Percentiles rank a stretch among this genome's conserved stretches.
Conservation (phyloP, 2,329 filamentous ascomycete species). For the Ascochyta viciae-villosae region DNA sequence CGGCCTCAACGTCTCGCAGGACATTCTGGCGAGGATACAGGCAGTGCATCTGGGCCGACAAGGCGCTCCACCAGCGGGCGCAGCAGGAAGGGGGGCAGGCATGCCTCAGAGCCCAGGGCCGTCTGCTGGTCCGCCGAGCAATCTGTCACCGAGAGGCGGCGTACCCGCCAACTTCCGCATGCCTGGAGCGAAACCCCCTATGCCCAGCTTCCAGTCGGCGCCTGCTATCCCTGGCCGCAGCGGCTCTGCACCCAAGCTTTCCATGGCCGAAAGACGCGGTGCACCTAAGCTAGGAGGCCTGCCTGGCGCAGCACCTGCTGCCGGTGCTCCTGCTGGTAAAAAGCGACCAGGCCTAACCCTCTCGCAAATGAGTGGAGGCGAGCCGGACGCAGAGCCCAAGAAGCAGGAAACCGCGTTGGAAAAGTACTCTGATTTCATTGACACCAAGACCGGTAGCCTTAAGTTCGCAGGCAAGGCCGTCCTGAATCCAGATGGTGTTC, state of each 20-base stretch:
- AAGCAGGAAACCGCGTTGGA: slow-evolving; percentile 60
- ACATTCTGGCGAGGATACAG: slow-evolving; percentile 73
- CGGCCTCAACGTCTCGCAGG: slow-evolving; percentile 62
- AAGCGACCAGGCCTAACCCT: slow-evolving; percentile 55
- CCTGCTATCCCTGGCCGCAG: slow-evolving; percentile 57
- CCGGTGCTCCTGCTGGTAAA: slow-evolving; percentile 43
- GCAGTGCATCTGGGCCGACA: slow-evolving; percentile 72
- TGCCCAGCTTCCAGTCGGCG: slow-evolving; percentile 56
- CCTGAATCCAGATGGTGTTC: slow-evolving; percentile 86
- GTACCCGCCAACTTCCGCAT: slow-evolving; percentile 55
- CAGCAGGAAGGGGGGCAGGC: slow-evolving; percentile 30
- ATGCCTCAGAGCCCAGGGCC: slow-evolving; percentile 39
- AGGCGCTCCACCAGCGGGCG: slow-evolving; percentile 57
- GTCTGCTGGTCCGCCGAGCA: slow-evolving; percentile 17
- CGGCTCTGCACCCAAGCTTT: slow-evolving; percentile 58
- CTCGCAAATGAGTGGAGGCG: slow-evolving; percentile 51
- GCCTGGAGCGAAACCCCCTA: slow-evolving; percentile 46
- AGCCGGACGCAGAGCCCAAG: slow-evolving; percentile 31
- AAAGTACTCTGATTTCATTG: slow-evolving; percentile 82
- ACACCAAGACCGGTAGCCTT: slow-evolving; percentile 88
- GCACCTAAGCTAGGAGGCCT: slow-evolving; percentile 51
- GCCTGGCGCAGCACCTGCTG: slow-evolving; percentile 46
- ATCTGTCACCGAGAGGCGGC: slow-evolving; percentile 36
- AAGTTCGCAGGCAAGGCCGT: slow-evolving; percentile 93
- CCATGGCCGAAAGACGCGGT: slow-evolving; percentile 70